phyloP scores from a whole-genome alignment of 2,329 filamentous ascomycete genomes.

The Alternaria sp. region DNA sequence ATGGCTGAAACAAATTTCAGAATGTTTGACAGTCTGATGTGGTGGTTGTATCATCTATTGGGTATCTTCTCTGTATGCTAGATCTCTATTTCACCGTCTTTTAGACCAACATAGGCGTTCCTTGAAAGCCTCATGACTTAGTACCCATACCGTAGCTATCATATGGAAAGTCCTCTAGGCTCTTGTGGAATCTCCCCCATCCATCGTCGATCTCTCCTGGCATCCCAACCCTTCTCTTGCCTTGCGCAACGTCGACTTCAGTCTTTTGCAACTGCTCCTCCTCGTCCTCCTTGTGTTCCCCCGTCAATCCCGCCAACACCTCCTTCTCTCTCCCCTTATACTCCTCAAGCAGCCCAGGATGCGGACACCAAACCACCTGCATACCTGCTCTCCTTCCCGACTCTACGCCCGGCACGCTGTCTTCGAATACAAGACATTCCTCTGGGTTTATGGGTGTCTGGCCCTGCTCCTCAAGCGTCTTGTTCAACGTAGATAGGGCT shows the following conservation, averaged over 20 bases:
- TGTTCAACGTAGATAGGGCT: conserved; percentile 85
- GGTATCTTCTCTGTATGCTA: neutral
- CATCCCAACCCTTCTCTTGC: conserved; percentile 54
- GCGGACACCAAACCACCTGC: conserved; percentile 92
- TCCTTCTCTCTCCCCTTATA: conserved; percentile 79
- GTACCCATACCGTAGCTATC: conserved; percentile 63
- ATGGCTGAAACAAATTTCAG: neutral
- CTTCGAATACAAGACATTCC: conserved; percentile 96
- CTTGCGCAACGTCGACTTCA: conserved; percentile 49
- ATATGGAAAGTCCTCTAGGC: conserved; percentile 68
- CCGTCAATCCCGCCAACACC: conserved; percentile 83
- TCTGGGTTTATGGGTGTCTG: conserved; percentile 73
- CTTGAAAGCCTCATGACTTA: neutral
- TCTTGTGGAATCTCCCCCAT: conserved; percentile 62
- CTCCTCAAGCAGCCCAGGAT: conserved; percentile 77
- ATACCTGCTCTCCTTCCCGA: conserved; percentile 89
- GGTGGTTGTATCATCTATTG: neutral
- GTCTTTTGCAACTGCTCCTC: conserved; percentile 42
- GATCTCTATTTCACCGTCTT: too few relatives aligned
- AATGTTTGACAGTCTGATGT: neutral
- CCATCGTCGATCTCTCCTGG: conserved; percentile 68
- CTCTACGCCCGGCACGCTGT: conserved; percentile 92
- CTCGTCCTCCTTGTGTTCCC: conserved; percentile 70
- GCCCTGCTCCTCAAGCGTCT: conserved; percentile 67
- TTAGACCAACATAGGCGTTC: neutral